A percentile compares a stretch with the other conserved stretches of the same genome.
phyloP scores from a whole-genome alignment of 805 yeast genomes.

The Scheffersomyces stipitis region DNA sequence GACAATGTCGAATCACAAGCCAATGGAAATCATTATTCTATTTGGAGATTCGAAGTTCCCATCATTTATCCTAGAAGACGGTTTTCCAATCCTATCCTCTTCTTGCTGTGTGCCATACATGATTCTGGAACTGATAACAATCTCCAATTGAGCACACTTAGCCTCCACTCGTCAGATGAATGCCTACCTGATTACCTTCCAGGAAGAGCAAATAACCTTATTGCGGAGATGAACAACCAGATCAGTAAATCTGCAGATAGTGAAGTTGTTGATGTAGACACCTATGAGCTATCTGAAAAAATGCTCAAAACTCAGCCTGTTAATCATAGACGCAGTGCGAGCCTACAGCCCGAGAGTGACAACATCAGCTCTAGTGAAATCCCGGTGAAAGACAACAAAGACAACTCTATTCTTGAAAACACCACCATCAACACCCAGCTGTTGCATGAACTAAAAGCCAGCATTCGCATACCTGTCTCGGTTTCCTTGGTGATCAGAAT shows the following conservation, averaged over 20 bases:
- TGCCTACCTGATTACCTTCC: slow-evolving; percentile 18
- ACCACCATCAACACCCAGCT: slow-evolving; percentile 2
- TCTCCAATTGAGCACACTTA: no score
- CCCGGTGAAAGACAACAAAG: not conserved
- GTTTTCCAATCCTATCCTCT: slow-evolving; percentile 23
- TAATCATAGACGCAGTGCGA: not conserved
- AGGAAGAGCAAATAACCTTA: slow-evolving; percentile 11
- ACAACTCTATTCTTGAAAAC: not conserved
- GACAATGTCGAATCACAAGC: slow-evolving; percentile 5
- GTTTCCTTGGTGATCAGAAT: slow-evolving; percentile 46
- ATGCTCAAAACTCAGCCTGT: slow-evolving; percentile 1
- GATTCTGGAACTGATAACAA: slow-evolving; percentile 6
- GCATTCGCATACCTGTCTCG: slow-evolving; percentile 25
- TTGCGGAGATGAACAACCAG: slow-evolving; percentile 16
- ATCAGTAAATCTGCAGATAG: no score
- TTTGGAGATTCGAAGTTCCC: slow-evolving; percentile 32
- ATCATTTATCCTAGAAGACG: slow-evolving; percentile 32
- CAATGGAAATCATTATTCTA: slow-evolving; percentile 8
- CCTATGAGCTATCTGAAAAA: slow-evolving; percentile 5
- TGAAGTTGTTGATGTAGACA: not conserved
- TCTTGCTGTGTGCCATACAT: slow-evolving; percentile 18
- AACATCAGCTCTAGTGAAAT: not conserved
- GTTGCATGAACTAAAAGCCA: slow-evolving; percentile 9
- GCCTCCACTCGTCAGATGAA: slow-evolving; percentile 4
- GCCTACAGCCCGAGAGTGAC: not conserved